phyloP scores from a whole-genome alignment of 371 early-diverging fungal species.

The Saksenaea oblongispora region DNA sequence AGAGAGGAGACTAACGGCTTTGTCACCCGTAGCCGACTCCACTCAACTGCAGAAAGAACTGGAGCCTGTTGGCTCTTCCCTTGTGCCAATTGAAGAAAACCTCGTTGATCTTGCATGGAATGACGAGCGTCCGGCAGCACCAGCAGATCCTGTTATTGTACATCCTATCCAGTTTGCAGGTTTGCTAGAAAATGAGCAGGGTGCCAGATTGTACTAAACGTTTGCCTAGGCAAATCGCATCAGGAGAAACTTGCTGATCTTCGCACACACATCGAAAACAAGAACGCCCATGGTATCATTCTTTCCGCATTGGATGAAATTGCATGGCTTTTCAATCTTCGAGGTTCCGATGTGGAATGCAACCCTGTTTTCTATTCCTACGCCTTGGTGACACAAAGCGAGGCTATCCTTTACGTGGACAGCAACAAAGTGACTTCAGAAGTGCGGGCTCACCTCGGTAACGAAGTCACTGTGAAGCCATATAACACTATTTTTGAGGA shows the following conservation, averaged over 20 bases:
- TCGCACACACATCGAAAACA: constrained; percentile 57
- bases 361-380: constrained; percentile 99
- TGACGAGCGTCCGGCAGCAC: constrained; percentile 63
- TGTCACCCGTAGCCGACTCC: constrained; percentile 65
- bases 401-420: constrained; percentile 81
- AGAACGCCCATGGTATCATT: constrained; percentile 71
- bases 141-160: constrained; percentile 62
- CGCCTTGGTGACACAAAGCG: constrained; percentile 71
- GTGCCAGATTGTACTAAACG: background rate
- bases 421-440: constrained; percentile 66
- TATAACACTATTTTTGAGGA: constrained; percentile 85
- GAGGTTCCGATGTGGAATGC: constrained; percentile 97
- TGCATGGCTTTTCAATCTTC: constrained; percentile 97
- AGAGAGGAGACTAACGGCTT: constrained; percentile 46
- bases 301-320: constrained; percentile 92
- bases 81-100: constrained; percentile 65
- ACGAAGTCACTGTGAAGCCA: constrained; percentile 63
- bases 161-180: constrained; percentile 80
- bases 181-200: background rate
- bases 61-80: constrained; percentile 45
- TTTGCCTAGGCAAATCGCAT: constrained; percentile 37
- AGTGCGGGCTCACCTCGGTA: constrained; percentile 66
- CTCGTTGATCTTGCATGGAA: constrained; percentile 88
- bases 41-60: constrained; percentile 57
- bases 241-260: constrained; percentile 63